phyloP scores from a whole-genome alignment of 2,329 filamentous ascomycete species.

The Coleophoma eucalyptorum region DNA sequence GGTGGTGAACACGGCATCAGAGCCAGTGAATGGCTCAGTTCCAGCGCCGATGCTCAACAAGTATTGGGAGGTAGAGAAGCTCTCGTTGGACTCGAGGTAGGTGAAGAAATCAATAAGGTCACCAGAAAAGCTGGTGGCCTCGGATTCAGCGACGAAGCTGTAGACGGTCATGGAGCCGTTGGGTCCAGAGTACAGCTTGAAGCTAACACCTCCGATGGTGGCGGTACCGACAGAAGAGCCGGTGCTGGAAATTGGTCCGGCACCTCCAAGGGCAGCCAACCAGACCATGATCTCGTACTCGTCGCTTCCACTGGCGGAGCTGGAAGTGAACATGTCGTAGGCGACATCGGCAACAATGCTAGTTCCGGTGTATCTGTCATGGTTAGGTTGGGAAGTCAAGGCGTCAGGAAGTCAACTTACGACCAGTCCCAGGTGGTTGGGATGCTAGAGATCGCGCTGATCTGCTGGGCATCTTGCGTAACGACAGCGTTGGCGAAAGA shows the following conservation, averaged over 20 bases:
- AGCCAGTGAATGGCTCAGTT: conserved; percentile 52
- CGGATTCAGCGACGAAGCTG: conserved; percentile 48
- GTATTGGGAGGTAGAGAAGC: conserved; percentile 44
- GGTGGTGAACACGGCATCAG: conserved; percentile 37
- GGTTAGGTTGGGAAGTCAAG: background rate
- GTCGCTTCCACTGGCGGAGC: conserved; percentile 38
- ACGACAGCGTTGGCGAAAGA: conserved; percentile 35
- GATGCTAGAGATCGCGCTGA: conserved; percentile 32
- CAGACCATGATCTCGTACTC: conserved; percentile 66
- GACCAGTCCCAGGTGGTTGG: conserved; percentile 34
- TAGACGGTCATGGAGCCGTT: conserved; percentile 58
- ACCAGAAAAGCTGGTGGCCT: conserved; percentile 48
- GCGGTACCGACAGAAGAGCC: conserved; percentile 49
- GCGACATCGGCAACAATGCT: conserved; percentile 53
- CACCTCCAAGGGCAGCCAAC: conserved; percentile 51
- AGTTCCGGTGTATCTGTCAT: conserved; percentile 39
- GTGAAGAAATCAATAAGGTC: conserved; percentile 54
- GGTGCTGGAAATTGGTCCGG: conserved; percentile 50
- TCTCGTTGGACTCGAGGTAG: conserved; percentile 47
- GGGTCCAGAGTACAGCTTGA: conserved; percentile 56
- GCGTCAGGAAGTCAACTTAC: conserved; percentile 19
- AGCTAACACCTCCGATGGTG: conserved; percentile 48
- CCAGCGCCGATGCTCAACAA: conserved; percentile 49
- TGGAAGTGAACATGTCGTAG: conserved; percentile 57
- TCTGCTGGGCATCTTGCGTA: conserved; percentile 28